Evolutionary conservation across 2,329 filamentous ascomycete genomes (phyloP).

Genomic region (Pseudocercospora fijiensis): DNA sequence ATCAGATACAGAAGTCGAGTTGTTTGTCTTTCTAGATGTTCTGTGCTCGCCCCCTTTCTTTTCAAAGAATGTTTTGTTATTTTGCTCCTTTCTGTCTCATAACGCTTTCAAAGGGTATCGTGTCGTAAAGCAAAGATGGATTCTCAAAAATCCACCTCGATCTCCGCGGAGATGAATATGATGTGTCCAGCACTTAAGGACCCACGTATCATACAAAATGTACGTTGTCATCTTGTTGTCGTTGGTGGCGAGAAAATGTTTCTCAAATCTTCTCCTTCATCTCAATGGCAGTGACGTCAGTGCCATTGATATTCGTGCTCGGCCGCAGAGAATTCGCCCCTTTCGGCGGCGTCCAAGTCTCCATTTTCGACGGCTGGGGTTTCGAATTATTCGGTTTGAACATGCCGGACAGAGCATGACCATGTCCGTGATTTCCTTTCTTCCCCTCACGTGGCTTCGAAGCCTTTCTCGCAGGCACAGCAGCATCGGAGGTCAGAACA

Average conservation of each 20-base stretch:
- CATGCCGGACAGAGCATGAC: not conserved
- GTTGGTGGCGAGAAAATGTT: not conserved
- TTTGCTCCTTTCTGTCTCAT: not conserved
- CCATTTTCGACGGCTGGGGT: not conserved
- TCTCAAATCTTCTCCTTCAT: not conserved
- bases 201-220: not conserved
- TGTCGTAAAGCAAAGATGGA: not conserved
- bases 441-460: not conserved
- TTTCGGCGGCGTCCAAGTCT: not conserved
- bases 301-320: not conserved
- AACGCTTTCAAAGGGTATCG: slow-evolving; percentile 10
- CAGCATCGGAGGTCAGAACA: slow-evolving; percentile 9
- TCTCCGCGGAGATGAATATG: not conserved
- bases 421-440: not conserved
- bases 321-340: not conserved
- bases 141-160: not conserved
- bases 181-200: not conserved
- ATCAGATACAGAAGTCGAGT: not conserved
- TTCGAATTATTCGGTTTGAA: not conserved
- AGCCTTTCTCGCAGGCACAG: not conserved
- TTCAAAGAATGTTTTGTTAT: not conserved
- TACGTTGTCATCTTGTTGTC: not conserved
- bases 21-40: not conserved
- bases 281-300: not conserved
- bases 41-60: not conserved